Evolutionary conservation across 2,329 filamentous ascomycete genomes (phyloP).

Genomic region (Pseudopyrenochaeta lycopersici): DNA sequence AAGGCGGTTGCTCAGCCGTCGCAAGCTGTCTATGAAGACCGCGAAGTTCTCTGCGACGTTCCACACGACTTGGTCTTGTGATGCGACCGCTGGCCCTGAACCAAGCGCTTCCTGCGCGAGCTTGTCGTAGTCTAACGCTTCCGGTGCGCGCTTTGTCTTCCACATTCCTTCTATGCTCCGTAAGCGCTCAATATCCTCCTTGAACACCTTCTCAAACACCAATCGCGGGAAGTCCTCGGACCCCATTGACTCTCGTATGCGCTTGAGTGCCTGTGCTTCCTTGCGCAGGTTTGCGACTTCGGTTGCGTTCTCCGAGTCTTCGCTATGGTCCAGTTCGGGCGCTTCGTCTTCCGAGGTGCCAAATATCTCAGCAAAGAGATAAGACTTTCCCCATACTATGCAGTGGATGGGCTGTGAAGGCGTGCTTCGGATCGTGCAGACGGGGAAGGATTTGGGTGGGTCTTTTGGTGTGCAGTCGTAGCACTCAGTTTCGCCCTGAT

Average conservation of each 20-base stretch:
- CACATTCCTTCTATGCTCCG: constrained; percentile 95
- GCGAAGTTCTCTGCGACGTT: constrained; percentile 81
- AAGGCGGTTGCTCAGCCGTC: constrained; percentile 77
- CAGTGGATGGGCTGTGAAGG: constrained; percentile 97
- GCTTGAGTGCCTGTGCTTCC: constrained; percentile 84
- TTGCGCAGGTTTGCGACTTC: constrained; percentile 89
- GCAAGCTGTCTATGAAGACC: constrained; percentile 86
- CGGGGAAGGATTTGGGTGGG: constrained; percentile 89
- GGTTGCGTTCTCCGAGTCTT: constrained; percentile 81
- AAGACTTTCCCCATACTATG: constrained; percentile 98
- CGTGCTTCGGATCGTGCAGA: constrained; percentile 96
- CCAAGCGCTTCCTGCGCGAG: constrained; percentile 64
- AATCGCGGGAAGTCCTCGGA: constrained; percentile 78
- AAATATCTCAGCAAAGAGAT: constrained; percentile 93
- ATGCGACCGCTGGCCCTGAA: constrained; percentile 62
- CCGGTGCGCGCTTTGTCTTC: constrained; percentile 80
- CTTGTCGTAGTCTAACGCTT: constrained; percentile 73
- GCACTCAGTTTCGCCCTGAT: constrained; percentile 81
- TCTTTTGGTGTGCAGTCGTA: constrained; percentile 95
- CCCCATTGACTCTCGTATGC: constrained; percentile 82
- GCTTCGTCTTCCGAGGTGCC: constrained; percentile 88
- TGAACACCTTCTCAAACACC: constrained; percentile 94
- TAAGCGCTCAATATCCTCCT: constrained; percentile 81
- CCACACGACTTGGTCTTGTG: constrained; percentile 81
- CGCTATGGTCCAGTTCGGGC: constrained; percentile 78